Base-by-base conservation (phyloP, 2,329 filamentous ascomycete genomes). In the Sporothrix luriei region DNA sequence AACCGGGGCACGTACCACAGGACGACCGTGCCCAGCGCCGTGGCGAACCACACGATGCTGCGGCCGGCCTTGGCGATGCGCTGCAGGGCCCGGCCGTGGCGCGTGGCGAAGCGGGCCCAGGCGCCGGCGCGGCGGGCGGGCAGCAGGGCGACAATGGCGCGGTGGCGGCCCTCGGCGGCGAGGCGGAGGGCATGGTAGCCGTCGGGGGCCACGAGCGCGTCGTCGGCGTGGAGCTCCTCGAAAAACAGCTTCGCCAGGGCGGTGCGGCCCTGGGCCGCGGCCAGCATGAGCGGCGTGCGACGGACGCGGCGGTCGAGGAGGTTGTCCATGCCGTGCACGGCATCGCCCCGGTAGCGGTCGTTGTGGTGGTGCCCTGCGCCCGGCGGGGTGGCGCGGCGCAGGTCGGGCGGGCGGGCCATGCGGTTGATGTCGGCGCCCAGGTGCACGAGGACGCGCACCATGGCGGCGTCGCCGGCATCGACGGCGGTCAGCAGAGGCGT, bases 231-330 rank as follows among this genome's bases (percentile, higher is more conserved):
- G 26, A 79, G 79, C 14, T 79, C 77, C 21, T 81, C 77, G 61
- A 80, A 74, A 14, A 84, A 74, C 0, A 83, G 74, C 71, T 76
- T 79, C 43, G 81, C 82, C 4, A 84, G 70, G 3, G 79, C 76
- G 3, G 83, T 71, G 11, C 79, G 77, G 1, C 82, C 83, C 0
- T 71, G 69, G 29, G 76, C 75, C 0, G 83, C 82, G 2, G 83
- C 83, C 0, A 79, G 73, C 78, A 82, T 80, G 9, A 85, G 75
- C 2, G 83, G 78, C 0, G 82, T 84, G n/a, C 83, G 78, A 48
- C 71, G 72, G 14, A 29, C 74, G 19, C 76, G 76, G 54, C 76
- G 78, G 73, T 75, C 64, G 0, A 43, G 11, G 4, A 19, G 29
- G 7, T 24, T 48, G 24, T 46, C 51, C n/a, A n/a, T 46, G 6